Conservation (phyloP, 2,329 filamentous ascomycete genomes). For the Beauveria australis region DNA sequence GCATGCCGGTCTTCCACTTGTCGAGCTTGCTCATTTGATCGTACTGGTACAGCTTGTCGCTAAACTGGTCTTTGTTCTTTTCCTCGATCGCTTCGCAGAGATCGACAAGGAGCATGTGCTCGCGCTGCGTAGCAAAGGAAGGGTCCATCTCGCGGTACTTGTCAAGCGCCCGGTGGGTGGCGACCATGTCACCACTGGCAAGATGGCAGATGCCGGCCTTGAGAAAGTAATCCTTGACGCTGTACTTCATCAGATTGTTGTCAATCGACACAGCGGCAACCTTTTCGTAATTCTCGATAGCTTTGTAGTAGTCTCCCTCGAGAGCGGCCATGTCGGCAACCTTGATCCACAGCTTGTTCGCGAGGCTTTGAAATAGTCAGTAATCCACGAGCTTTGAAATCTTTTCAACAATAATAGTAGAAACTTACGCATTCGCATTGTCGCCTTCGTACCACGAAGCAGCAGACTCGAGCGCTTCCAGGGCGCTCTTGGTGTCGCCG, state of each 20-base stretch:
- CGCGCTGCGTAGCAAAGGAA: conserved; percentile 66
- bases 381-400: background rate
- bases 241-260: conserved; percentile 91
- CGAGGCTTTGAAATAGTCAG: conserved; percentile 47
- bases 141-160: conserved; percentile 74
- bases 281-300: conserved; percentile 75
- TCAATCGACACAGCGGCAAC: conserved; percentile 70
- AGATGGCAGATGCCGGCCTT: conserved; percentile 91
- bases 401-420: too few relatives aligned
- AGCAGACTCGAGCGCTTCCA: conserved; percentile 76
- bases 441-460: conserved; percentile 86
- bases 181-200: conserved; percentile 64
- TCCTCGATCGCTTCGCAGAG: conserved; percentile 66
- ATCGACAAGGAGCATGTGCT: conserved; percentile 74
- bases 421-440: conserved; percentile 70
- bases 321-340: conserved; percentile 80
- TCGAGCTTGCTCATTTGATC: conserved; percentile 91
- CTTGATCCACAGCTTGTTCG: conserved; percentile 91
- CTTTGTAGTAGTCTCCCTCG: conserved; percentile 74
- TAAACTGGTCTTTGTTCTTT: conserved; percentile 73
- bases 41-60: conserved; percentile 79
- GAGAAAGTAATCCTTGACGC: conserved; percentile 90
- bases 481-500: conserved; percentile 67
- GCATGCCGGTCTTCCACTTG: conserved; percentile 89
- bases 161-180: conserved; percentile 69